These are phyloP conservation scores for Melastoma malabathricum DNA, from an alignment of 345 rosid genomes.

Conservation along the genomic window DNA sequence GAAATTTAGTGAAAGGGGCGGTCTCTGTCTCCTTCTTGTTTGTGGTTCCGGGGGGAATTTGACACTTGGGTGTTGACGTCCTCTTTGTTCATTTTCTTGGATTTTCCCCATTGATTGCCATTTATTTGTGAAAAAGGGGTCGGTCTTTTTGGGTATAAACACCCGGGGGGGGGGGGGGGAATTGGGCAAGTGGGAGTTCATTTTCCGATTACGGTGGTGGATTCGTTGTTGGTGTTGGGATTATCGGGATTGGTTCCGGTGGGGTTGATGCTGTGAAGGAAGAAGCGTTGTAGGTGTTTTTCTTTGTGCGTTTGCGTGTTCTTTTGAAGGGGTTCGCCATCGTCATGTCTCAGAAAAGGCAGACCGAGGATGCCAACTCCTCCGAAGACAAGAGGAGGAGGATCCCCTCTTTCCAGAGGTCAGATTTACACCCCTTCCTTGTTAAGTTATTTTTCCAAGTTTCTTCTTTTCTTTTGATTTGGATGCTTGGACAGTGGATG, in stretches of 20 bases:
- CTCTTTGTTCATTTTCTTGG: conserved; percentile 3
- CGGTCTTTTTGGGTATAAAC: not conserved
- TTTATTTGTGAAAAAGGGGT: conserved; percentile 1
- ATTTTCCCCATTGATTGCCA: conserved; percentile 3
- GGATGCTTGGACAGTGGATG: not conserved
- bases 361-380: conserved; percentile 45
- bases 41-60: not conserved
- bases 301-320: not conserved
- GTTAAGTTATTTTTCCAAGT: not conserved
- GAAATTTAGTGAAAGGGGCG: not conserved
- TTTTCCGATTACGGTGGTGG: not conserved
- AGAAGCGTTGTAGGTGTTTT: conserved; percentile 9
- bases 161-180: too few relatives aligned
- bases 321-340: conserved; percentile 8
- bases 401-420: conserved; percentile 45
- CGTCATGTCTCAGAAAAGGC: conserved; percentile 80
- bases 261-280: too few relatives aligned
- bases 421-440: not conserved
- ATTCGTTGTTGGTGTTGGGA: conserved; percentile 18
- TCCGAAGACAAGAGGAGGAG: conserved; percentile 67
- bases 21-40: not conserved
- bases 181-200: not conserved
- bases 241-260: too few relatives aligned
- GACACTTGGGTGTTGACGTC: not conserved
- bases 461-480: too few relatives aligned